Base-by-base conservation (phyloP, 352 stramenopile species). In the Pythium insidiosum region DNA sequence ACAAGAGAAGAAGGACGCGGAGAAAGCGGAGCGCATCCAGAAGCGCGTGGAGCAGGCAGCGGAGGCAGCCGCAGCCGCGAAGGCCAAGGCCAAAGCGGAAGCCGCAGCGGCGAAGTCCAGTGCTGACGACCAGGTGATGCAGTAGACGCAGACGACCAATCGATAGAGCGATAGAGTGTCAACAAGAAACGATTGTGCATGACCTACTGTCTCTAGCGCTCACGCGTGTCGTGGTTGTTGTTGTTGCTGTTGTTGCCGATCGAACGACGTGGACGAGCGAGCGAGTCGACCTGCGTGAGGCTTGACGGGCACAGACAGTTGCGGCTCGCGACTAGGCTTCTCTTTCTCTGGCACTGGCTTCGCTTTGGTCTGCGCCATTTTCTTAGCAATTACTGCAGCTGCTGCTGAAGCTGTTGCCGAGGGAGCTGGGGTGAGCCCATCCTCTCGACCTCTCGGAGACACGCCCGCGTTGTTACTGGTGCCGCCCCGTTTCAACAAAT, bases 1-100 rank as follows among this genome's bases (percentile, higher is more conserved):
- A 22, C 73, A 77, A 44, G 67, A 73, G 31, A 66, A 76, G 44
- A 58, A 69, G 21, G 64, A 79, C 21, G 56, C 51, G 4, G 68
- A 80, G 24, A 74, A 68, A 23, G 35, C 44, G 12, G 64, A 70
- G 41, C 50, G 46, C 16, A 40, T 38, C 18, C 48, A 42, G 16
- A 63, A 70, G 45, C 48, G 57, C 9, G 50, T 56, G 12, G 50
- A 41, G 1, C 29, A 46, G 6, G 55, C 46, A 3, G 48, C 43
- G 3, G 41, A 58, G 30, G 37, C 40, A 5, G 20, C 54, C 28
- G 48, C 48, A 13, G 42, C 40, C 6, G 40, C 54, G 13, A 58
- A 58, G 29, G 48, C 48, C 31, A 51, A 58, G 44, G 48, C 26
- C 24, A 10, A 45, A 15, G 26, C 47, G 13, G 41, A 51, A 25